Evolutionary conservation across 164 flowering plant genomes (phyloP).

Genomic region (Protea cynaroides): DNA sequence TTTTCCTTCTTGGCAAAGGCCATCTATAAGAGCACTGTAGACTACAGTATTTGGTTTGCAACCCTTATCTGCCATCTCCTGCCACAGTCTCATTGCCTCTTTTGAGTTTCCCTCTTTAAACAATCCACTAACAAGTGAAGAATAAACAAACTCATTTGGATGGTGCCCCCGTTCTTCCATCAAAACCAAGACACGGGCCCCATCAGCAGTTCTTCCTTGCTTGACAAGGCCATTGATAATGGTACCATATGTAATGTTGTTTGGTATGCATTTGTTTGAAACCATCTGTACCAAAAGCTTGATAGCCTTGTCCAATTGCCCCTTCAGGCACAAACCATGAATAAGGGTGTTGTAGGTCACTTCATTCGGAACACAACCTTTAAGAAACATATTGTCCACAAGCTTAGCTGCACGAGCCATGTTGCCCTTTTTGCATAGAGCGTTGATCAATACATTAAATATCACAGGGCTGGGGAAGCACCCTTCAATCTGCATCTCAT

Average conservation of each 20-base stretch:
- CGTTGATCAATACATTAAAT: constrained; percentile 72
- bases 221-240: constrained; percentile 79
- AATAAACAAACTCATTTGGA: constrained; percentile 59
- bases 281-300: constrained; percentile 64
- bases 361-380: constrained; percentile 80
- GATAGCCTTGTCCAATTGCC: constrained; percentile 71
- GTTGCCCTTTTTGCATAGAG: constrained; percentile 70
- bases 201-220: constrained; percentile 59
- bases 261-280: constrained; percentile 53
- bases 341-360: constrained; percentile 77
- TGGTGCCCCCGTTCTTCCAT: constrained; percentile 62
- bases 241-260: constrained; percentile 68
- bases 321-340: constrained; percentile 70
- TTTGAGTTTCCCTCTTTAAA: constrained; percentile 64
- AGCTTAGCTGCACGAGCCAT: constrained; percentile 65
- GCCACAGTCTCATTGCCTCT: constrained; percentile 61
- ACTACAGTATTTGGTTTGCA: constrained; percentile 57
- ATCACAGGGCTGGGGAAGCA: constrained; percentile 53
- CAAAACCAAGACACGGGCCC: constrained; percentile 28
- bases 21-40: constrained; percentile 73
- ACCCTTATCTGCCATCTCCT: constrained; percentile 51
- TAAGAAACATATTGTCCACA: constrained; percentile 78
- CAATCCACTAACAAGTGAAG: constrained; percentile 69
- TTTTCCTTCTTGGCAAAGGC: constrained; percentile 59
- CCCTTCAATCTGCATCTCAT: constrained; percentile 93